phyloP scores from a whole-genome alignment of 345 rosid genomes.

The Fremontodendron californicum region DNA sequence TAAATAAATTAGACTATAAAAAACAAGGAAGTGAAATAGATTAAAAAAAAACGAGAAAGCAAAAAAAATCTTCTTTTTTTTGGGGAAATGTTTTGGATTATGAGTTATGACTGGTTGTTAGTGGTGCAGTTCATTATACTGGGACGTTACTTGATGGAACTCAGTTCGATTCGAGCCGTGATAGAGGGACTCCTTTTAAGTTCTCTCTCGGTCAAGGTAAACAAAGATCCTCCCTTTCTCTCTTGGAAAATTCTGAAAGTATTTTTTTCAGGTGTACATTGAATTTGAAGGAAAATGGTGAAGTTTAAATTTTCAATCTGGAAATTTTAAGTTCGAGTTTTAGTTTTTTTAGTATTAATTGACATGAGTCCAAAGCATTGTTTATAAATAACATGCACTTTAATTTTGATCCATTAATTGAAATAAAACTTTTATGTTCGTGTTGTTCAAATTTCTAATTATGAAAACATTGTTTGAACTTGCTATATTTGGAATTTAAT shows the following conservation, averaged over 20 bases:
- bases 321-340: background rate
- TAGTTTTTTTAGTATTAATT: background rate
- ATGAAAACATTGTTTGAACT: background rate
- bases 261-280: background rate
- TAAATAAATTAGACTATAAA: background rate
- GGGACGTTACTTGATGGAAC: constrained; percentile 93
- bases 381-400: background rate
- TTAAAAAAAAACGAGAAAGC: too few relatives aligned
- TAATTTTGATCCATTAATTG: background rate
- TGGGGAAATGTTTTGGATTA: background rate
- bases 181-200: constrained; percentile 75
- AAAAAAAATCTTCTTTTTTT: background rate
- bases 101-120: background rate
- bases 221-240: background rate
- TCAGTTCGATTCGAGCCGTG: constrained; percentile 87
- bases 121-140: constrained; percentile 50
- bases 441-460: background rate
- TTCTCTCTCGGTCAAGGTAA: constrained; percentile 96
- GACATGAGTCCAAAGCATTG: background rate
- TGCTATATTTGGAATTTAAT: background rate
- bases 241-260: background rate
- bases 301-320: background rate
- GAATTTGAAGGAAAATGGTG: background rate
- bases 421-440: background rate
- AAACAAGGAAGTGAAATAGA: background rate